Conservation (phyloP, 1,284 basidiomycete species). For the Ustilago curta region DNA sequence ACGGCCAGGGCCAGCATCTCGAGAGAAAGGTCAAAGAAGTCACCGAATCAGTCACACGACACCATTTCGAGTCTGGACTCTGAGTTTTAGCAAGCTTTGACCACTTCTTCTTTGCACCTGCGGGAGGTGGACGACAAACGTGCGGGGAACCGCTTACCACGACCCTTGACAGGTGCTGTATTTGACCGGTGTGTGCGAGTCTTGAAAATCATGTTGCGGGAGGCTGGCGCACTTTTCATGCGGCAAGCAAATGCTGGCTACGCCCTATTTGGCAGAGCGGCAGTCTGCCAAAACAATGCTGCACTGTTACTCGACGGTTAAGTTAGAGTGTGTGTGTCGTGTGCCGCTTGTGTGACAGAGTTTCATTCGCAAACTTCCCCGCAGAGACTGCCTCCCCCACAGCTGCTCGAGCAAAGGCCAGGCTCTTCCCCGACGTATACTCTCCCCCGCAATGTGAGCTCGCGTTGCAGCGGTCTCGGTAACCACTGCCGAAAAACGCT, state of each 20-base stretch:
- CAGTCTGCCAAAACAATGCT: background rate
- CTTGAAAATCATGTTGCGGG: no score
- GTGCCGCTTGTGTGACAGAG: slow-evolving; percentile 1
- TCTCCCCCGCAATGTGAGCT: background rate
- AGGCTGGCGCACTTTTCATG: slow-evolving; percentile 5
- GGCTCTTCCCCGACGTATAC: no score
- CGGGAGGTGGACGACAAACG: background rate
- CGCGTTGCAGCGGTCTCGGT: background rate
- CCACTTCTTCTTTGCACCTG: background rate
- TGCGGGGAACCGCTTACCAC: background rate
- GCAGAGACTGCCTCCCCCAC: background rate
- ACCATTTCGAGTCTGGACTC: background rate
- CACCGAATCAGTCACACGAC: background rate
- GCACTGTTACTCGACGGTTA: background rate
- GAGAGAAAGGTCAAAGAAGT: background rate
- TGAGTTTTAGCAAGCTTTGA: background rate
- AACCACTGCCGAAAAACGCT: background rate
- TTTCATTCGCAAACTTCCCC: slow-evolving; percentile 3
- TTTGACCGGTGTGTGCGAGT: background rate
- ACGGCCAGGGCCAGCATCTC: background rate
- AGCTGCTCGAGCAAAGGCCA: no score
- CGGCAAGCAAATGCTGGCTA: background rate
- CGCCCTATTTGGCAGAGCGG: slow-evolving; percentile 8
- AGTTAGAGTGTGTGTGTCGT: background rate
- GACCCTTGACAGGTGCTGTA: background rate